Evolutionary conservation across 2,329 filamentous ascomycete genomes (phyloP), one percentile per base, ranked within the genome.

Genomic region (Fusarium palustre): DNA sequence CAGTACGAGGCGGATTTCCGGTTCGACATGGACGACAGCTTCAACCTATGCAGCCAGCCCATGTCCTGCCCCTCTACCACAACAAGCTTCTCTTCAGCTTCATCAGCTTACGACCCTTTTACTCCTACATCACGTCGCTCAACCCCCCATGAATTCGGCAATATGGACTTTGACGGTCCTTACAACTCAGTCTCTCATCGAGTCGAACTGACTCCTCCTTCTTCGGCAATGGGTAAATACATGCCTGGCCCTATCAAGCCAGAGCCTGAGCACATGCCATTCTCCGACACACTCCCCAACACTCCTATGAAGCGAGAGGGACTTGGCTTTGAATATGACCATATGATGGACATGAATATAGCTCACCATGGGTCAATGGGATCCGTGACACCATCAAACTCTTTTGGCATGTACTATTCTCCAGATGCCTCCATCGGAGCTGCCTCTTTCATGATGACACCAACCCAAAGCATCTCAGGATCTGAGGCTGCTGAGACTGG

Each of bases 121-220:
- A 84, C 82, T 41, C 82, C 82, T 45, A 79, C 77, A 31, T 83
- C 83, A 58, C 77, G 81, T 73, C 79, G 81, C 57, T 83, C 82
- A 45, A 81, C 81, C 20, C 81, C 82, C 11, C 76, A 81, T 66
- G 76, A 79, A 56, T 74, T 79, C 46, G 66, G 79, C 38, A 72
- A 71, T 52, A 71, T 83, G 65, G 79, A 81, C 45, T 81, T 81
- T 66, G 78, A 82, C 20, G 74, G 71, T n/a, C 66, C 72, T 55
- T 80, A 76, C 49, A 70, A 64, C 53, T 60, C 55, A 55, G 46
- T 70, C 38, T 43, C 74, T 30, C 76, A 78, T 52, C 66, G 73
- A 18, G 64, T 75, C 34, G 77, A 81, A 41, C 52, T 82, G 48
- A 81, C 81, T 24, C 78, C 80, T 34, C 79, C 80, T 4, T 74